These are phyloP conservation scores for Torulaspora microellipsoides DNA, from an alignment of 805 yeast species.

Conservation along the genomic window DNA sequence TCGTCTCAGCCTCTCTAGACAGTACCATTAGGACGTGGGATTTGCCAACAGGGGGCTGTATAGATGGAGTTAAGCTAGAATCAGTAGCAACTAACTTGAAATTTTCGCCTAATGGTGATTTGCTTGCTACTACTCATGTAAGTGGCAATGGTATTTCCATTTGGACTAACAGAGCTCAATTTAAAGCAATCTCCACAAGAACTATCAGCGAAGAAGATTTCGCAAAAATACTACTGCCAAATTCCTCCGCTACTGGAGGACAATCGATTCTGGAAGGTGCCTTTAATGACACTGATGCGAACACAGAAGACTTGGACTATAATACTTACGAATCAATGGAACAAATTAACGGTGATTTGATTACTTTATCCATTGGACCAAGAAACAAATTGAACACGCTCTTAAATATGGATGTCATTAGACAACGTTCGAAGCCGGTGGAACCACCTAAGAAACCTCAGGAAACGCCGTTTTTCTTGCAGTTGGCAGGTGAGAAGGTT, in stretches of 20 bases:
- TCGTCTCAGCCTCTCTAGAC: conserved; percentile 78
- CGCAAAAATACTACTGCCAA: conserved; percentile 58
- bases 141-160: conserved; percentile 82
- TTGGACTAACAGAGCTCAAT: conserved; percentile 91
- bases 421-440: conserved; percentile 80
- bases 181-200: conserved; percentile 68
- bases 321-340: conserved; percentile 48
- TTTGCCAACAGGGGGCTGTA: conserved; percentile 93
- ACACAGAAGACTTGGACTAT: conserved; percentile 28
- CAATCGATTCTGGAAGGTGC: conserved; percentile 74
- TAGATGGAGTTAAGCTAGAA: conserved; percentile 79
- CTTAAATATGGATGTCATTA: conserved; percentile 76
- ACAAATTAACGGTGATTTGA: conserved; percentile 57
- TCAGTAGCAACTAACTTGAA: conserved; percentile 76
- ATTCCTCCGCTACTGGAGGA: conserved; percentile 74
- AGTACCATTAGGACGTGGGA: conserved; percentile 95
- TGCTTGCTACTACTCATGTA: conserved; percentile 89
- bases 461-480: conserved; percentile 75
- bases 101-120: conserved; percentile 84
- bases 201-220: conserved; percentile 75
- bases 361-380: conserved; percentile 75
- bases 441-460: conserved; percentile 86
- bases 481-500: conserved; percentile 57
- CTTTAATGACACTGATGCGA: conserved; percentile 42
- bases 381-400: conserved; percentile 74